Conservation (phyloP, 2,329 filamentous ascomycete species). For the Fusarium albidum region DNA sequence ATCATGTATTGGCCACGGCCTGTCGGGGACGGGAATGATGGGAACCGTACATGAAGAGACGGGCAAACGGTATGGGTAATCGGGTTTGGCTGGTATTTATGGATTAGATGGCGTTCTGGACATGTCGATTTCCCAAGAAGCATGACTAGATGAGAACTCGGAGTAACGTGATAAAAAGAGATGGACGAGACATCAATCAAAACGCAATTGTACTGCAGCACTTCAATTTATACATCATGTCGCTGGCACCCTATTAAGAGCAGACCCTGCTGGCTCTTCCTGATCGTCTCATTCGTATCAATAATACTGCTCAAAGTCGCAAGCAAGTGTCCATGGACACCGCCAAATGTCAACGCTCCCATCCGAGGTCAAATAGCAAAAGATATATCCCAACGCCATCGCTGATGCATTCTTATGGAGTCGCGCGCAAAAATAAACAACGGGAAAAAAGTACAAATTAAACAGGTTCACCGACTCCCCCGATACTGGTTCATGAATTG, state of each 20-base stretch:
- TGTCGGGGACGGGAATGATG: constrained; percentile 4
- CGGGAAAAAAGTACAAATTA: constrained; percentile 17
- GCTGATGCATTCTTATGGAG: constrained; percentile 37
- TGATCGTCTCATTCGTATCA: not conserved
- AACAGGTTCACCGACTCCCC: constrained; percentile 36
- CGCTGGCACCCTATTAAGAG: constrained; percentile 18
- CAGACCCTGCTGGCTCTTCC: constrained; percentile 17
- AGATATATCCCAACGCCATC: constrained; percentile 42
- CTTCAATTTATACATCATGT: constrained; percentile 36
- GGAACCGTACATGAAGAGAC: constrained; percentile 1
- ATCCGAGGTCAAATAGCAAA: constrained; percentile 10
- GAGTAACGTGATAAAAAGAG: constrained; percentile 10
- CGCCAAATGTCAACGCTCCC: constrained; percentile 26
- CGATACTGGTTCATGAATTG: constrained; percentile 72
- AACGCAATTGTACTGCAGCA: constrained; percentile 10
- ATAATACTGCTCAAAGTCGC: constrained; percentile 1
- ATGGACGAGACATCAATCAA: constrained; percentile 8
- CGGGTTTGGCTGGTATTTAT: constrained; percentile 5
- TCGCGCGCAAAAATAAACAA: constrained; percentile 18
- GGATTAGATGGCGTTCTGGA: constrained; percentile 37
- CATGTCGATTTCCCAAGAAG: constrained; percentile 12
- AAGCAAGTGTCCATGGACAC: constrained; percentile 1
- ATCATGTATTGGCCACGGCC: constrained; percentile 2
- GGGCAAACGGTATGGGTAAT: not conserved
- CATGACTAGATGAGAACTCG: not conserved